Evolutionary conservation across 2,329 filamentous ascomycete genomes (phyloP).

Genomic region (Aspergillus pseudoterreus): DNA sequence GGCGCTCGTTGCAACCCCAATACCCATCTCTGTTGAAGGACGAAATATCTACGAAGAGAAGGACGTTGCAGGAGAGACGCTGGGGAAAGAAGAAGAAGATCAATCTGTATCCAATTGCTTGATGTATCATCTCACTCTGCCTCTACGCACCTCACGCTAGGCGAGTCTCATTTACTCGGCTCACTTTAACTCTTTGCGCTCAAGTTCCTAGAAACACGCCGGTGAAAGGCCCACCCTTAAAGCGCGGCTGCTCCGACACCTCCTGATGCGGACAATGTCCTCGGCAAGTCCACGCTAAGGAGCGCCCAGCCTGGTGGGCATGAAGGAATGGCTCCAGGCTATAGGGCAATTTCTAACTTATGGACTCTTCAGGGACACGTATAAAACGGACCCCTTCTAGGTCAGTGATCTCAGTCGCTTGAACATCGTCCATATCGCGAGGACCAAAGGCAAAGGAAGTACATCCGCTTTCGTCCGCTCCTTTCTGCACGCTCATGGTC

Average conservation of each 20-base stretch:
- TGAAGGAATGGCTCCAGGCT: constrained; percentile 28
- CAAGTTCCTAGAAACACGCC: constrained; percentile 10
- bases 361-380: not conserved
- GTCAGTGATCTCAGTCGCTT: constrained; percentile 53
- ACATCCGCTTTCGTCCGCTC: constrained; percentile 58
- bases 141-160: too few species aligned
- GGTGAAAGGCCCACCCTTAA: constrained; percentile 16
- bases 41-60: too few species aligned
- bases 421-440: constrained; percentile 67
- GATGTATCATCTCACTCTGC: too few species aligned
- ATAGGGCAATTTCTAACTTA: constrained; percentile 29
- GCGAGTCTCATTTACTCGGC: too few species aligned
- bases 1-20: too few species aligned
- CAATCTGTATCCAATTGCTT: too few species aligned
- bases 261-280: not conserved
- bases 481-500: constrained; percentile 50
- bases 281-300: constrained; percentile 16
- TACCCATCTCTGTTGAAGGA: too few species aligned
- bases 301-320: constrained; percentile 27
- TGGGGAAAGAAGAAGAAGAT: too few species aligned
- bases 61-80: too few species aligned
- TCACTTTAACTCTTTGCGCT: too few species aligned
- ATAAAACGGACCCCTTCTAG: constrained; percentile 13
- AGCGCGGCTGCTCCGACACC: not conserved
- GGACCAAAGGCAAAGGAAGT: constrained; percentile 74